Percentiles rank a stretch among this genome's conserved stretches.
These are phyloP conservation scores for Rhypophila decipiens DNA, from an alignment of 495 filamentous ascomycete species.

Conservation along the genomic window DNA sequence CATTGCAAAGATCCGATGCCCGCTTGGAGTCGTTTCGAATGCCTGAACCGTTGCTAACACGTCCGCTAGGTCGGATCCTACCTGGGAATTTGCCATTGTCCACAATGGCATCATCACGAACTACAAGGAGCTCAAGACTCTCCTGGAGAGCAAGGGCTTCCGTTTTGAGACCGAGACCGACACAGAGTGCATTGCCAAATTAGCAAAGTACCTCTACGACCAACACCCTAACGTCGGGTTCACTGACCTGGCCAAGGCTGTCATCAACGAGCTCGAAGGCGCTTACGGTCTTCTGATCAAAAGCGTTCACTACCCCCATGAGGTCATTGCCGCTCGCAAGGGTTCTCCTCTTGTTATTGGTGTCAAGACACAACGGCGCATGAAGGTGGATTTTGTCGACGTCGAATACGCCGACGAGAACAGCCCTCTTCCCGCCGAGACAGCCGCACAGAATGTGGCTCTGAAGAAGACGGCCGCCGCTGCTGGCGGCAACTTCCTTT, in stretches of 20 bases:
- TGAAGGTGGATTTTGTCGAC: conserved; percentile 99
- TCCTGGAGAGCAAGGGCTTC: conserved; percentile 91
- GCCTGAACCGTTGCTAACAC: conserved; percentile 1
- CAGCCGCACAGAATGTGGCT: conserved; percentile 91
- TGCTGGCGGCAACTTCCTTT: conserved; percentile 43
- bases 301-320: conserved; percentile 96
- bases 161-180: conserved; percentile 98
- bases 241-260: conserved; percentile 90
- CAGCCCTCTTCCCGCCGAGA: conserved; percentile 80
- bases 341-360: conserved; percentile 95
- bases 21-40: neutral
- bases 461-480: conserved; percentile 65
- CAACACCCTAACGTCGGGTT: conserved; percentile 92
- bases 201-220: conserved; percentile 97
- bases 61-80: conserved; percentile 57
- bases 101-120: conserved; percentile 99
- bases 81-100: conserved; percentile 92
- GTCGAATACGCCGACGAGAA: conserved; percentile 88
- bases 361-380: conserved; percentile 91
- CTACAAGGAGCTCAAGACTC: conserved; percentile 97
- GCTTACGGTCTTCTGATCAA: conserved; percentile 95
- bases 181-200: conserved; percentile 97
- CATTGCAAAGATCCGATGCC: neutral
- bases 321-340: conserved; percentile 96
- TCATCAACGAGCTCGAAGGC: conserved; percentile 96